Evolutionary conservation across 202 grass and related monocot genomes (phyloP).

Genomic region (Bolboschoenoplectus hybrid): DNA sequence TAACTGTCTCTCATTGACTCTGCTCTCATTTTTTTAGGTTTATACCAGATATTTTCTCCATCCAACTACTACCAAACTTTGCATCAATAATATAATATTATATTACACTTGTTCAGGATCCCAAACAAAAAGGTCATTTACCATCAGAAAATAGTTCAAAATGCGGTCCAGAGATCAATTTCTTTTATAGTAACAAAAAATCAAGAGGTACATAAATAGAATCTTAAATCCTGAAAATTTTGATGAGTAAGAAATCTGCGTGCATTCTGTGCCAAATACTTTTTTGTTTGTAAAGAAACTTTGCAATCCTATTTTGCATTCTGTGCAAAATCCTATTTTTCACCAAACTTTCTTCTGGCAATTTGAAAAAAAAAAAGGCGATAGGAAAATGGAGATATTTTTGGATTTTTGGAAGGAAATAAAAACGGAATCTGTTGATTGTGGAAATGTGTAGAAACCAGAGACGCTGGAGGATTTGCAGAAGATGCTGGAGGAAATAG

Average conservation of each 20-base stretch:
- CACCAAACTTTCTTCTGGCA: background rate
- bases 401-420: background rate
- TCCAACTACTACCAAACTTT: background rate
- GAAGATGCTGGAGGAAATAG: conserved; percentile 88
- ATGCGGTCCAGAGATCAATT: background rate
- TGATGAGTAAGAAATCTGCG: background rate
- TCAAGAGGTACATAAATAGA: background rate
- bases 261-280: background rate
- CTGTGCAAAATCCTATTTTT: no score
- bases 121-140: background rate
- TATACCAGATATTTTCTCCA: background rate
- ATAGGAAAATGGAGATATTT: background rate
- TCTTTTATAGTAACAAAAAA: background rate
- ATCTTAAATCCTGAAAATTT: background rate
- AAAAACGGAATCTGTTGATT: conserved; percentile 11
- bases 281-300: background rate
- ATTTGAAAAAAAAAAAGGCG: background rate
- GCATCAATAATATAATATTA: background rate
- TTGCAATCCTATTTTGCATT: background rate
- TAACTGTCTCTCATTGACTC: conserved; percentile 33
- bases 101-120: background rate
- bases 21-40: background rate
- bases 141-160: background rate
- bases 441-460: conserved; percentile 58
- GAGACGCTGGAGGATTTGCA: conserved; percentile 88